Conservation (phyloP, 129 eudicot species). For the Flaveria sonorensis region DNA sequence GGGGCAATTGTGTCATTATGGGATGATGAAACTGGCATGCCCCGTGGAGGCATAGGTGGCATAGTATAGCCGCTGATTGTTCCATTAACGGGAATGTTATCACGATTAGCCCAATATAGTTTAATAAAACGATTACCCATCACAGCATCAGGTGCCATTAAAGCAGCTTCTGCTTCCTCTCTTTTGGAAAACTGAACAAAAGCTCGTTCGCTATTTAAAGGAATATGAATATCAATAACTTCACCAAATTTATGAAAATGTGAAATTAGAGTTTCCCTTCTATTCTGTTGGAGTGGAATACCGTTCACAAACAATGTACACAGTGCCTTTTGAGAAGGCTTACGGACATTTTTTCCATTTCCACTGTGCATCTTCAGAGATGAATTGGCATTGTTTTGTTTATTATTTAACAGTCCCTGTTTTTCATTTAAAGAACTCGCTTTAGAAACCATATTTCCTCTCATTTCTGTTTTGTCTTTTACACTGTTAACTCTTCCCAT, state of each 20-base stretch:
- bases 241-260: conserved; percentile 94
- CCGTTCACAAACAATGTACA: conserved; percentile 81
- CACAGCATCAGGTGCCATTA: conserved; percentile 96
- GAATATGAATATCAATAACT: conserved; percentile 75
- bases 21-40: conserved; percentile 35
- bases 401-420: conserved; percentile 38
- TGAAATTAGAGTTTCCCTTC: conserved; percentile 65
- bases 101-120: conserved; percentile 96
- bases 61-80: conserved; percentile 40
- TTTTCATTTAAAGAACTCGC: conserved; percentile 43
- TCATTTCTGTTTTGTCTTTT: conserved; percentile 46
- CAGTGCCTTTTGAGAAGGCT: conserved; percentile 74
- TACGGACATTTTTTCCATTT: conserved; percentile 48
- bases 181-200: conserved; percentile 94
- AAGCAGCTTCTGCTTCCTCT: conserved; percentile 94
- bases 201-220: conserved; percentile 71
- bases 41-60: conserved; percentile 40
- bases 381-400: conserved; percentile 41
- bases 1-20: conserved; percentile 42
- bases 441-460: conserved; percentile 48
- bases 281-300: conserved; percentile 80
- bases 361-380: conserved; percentile 47
- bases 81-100: conserved; percentile 64
- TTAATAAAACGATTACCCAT: conserved; percentile 94
- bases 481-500: conserved; percentile 58